Evolutionary conservation across 495 filamentous ascomycete genomes (phyloP).

Genomic region (Penicillium cosmopolitanum): DNA sequence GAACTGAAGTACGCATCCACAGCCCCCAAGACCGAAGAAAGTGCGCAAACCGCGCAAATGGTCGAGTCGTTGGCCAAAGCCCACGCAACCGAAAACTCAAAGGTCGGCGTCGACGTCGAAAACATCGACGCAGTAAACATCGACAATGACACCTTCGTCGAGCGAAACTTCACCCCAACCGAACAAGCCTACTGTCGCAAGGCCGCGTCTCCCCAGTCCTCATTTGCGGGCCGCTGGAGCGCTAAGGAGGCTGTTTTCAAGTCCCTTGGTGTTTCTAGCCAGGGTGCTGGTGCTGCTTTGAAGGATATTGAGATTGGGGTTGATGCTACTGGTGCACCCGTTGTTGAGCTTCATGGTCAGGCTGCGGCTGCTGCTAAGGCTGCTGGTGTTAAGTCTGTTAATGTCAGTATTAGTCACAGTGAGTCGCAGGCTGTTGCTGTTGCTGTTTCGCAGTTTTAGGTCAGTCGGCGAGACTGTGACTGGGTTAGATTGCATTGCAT

Average conservation of each 20-base stretch:
- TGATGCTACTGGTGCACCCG: conserved; percentile 79
- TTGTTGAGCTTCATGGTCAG: conserved; percentile 83
- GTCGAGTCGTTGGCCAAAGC: conserved; percentile 78
- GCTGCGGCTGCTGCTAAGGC: conserved; percentile 79
- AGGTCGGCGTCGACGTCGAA: conserved; percentile 92
- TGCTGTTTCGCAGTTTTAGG: conserved; percentile 75
- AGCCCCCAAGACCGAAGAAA: conserved; percentile 61
- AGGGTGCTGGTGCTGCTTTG: conserved; percentile 85
- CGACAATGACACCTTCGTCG: conserved; percentile 89
- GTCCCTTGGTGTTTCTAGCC: conserved; percentile 82
- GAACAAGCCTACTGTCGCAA: conserved; percentile 87
- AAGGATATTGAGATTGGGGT: conserved; percentile 92
- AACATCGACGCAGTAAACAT: conserved; percentile 82
- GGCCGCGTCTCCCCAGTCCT: conserved; percentile 75
- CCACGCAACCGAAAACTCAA: conserved; percentile 71
- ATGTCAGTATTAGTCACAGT: conserved; percentile 92
- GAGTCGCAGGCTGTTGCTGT: conserved; percentile 92
- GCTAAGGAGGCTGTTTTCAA: conserved; percentile 99
- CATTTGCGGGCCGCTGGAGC: conserved; percentile 91
- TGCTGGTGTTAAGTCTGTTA: conserved; percentile 82
- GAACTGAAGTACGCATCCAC: conserved; percentile 71
- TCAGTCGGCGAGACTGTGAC: background rate
- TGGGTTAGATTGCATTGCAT: background rate
- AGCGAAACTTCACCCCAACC: conserved; percentile 85
- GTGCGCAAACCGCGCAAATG: conserved; percentile 67